Evolutionary conservation across 345 rosid genomes (phyloP), one percentile per base, ranked within the genome.

Genomic region (Streptanthus diversifolius): DNA sequence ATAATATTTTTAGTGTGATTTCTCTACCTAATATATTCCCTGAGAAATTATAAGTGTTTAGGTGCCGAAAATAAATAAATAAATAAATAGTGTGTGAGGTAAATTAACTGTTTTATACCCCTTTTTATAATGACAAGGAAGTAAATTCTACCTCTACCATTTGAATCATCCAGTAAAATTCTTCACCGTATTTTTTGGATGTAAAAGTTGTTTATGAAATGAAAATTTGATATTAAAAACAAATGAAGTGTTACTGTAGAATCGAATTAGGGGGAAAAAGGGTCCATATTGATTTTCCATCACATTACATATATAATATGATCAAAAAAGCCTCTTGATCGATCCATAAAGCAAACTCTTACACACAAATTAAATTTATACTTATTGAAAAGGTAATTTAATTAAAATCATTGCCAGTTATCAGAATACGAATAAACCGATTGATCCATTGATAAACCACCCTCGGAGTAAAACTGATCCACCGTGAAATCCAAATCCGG

Each of bases 401-500:
- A 9, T 18, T 29, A 14, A 25, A 36, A 17, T 22, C 41, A 74
- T 15, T 18, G 7, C 2, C 9, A n/a, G 19, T 59, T n/a, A 44
- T 75, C 57, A 51, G n/a, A 66, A 49, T 25, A 45, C 5, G 62
- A 74, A 39, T 12, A 74, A 7, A 22, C 8, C 0, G 72, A 13
- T 13, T 45, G 51, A 25, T 49, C 72, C 22, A 35, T 27, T 5
- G 49, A 27, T 14, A 29, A 39, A 66, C 62, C 7, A 36, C 53
- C 64, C 36, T 55, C 53, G 7, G 64, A 35, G 18, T 7, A 51
- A 55, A 63, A 45, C 59, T 76, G 75, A 64, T 54, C 68, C 48
- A 64, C 52, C 48, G 66, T 8, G 29, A 63, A 70, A 54, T 45
- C 66, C n/a, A 45, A 35, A 40, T 57, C 66, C 48, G 80, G 48